Evolutionary conservation across 371 early-diverging fungal genomes (phyloP).

Genomic region (Syncephalastrum sp.): DNA sequence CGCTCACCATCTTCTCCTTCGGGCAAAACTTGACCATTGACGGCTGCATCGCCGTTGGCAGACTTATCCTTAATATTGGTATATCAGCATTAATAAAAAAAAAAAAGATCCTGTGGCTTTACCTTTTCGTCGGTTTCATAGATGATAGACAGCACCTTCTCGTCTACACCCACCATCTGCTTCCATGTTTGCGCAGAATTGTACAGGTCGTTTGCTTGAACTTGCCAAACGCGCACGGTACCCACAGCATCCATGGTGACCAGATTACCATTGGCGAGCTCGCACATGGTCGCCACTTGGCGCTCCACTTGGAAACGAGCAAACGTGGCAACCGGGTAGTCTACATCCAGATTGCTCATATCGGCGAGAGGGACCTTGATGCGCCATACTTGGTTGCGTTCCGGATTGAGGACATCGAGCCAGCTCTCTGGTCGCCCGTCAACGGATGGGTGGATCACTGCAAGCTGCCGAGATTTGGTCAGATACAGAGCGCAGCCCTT

Average conservation of each 20-base stretch:
- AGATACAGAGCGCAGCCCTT: slow-evolving; percentile 50
- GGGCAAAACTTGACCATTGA: slow-evolving; percentile 37
- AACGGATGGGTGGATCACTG: slow-evolving; percentile 50
- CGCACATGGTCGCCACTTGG: slow-evolving; percentile 56
- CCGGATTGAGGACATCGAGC: slow-evolving; percentile 62
- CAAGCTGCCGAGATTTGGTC: slow-evolving; percentile 54
- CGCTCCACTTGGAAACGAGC: slow-evolving; percentile 53
- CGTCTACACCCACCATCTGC: slow-evolving; percentile 73
- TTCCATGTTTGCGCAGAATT: slow-evolving; percentile 72
- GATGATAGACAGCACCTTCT: slow-evolving; percentile 59
- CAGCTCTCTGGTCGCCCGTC: slow-evolving; percentile 64
- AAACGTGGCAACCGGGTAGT: slow-evolving; percentile 43
- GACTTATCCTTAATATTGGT: background rate
- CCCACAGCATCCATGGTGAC: slow-evolving; percentile 70
- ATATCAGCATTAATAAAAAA: background rate
- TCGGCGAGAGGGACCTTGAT: slow-evolving; percentile 63
- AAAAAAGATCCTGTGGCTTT: background rate
- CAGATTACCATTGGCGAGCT: slow-evolving; percentile 64
- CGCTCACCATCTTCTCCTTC: slow-evolving; percentile 29
- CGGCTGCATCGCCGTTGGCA: slow-evolving; percentile 29
- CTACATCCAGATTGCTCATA: slow-evolving; percentile 34
- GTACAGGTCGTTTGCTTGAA: slow-evolving; percentile 52
- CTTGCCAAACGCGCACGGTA: slow-evolving; percentile 71
- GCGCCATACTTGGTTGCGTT: slow-evolving; percentile 56
- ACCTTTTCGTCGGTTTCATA: slow-evolving; percentile 57